A percentile compares a stretch with the other conserved stretches of the same genome.
phyloP scores from a whole-genome alignment of 805 yeast species.

The Blastobotrys muscicola region DNA sequence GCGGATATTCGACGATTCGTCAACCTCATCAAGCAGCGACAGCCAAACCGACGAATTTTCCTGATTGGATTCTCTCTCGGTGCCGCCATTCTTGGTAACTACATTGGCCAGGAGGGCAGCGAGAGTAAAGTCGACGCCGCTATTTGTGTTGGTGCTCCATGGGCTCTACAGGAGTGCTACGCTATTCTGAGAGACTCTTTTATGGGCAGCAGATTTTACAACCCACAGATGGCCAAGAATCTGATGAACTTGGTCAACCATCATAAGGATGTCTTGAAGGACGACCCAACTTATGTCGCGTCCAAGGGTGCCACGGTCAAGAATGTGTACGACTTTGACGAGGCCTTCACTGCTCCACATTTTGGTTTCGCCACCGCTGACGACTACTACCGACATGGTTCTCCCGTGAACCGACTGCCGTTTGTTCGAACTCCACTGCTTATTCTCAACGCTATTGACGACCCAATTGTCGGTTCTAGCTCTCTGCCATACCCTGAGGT shows the following conservation, averaged over 20 bases:
- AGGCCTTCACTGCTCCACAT: conserved; percentile 50
- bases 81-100: conserved; percentile 61
- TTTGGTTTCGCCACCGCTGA: conserved; percentile 55
- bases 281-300: conserved; percentile 22
- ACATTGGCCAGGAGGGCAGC: conserved; percentile 54
- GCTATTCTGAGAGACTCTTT: conserved; percentile 32
- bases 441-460: conserved; percentile 58
- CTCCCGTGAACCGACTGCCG: conserved; percentile 44
- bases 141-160: conserved; percentile 54
- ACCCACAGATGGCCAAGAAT: conserved; percentile 42
- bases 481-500: conserved; percentile 46
- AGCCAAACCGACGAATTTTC: conserved; percentile 57
- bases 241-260: conserved; percentile 34
- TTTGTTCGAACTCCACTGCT: conserved; percentile 54
- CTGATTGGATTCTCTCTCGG: conserved; percentile 80
- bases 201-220: conserved; percentile 40
- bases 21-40: conserved; percentile 37
- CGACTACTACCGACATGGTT: conserved; percentile 57
- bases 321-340: conserved; percentile 50
- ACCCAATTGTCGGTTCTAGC: conserved; percentile 54
- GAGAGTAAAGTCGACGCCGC: conserved; percentile 41
- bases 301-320: conserved; percentile 18
- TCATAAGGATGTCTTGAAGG: conserved; percentile 34
- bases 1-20: conserved; percentile 56
- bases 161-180: conserved; percentile 56